Evolutionary conservation across 129 eudicot genomes (phyloP), one percentile per base, ranked within the genome.

Genomic region (Apium graveolens): DNA sequence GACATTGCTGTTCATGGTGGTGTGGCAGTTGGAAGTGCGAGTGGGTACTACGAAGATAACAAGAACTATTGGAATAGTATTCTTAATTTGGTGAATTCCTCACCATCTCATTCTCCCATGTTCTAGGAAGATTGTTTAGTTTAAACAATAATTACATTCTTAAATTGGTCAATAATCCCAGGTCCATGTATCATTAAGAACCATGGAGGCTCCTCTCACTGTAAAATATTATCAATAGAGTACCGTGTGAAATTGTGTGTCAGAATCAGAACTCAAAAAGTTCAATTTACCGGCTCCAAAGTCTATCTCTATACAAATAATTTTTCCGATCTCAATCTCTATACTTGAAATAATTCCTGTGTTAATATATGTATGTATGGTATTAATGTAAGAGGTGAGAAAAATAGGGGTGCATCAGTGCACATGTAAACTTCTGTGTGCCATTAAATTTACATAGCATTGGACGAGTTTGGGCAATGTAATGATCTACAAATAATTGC

Each of bases 1-100:
- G 84, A 80, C 65, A 79, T 60, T 73, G 85, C 66, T 76, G 76
- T 18, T 62, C 55, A 44, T 42, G 38, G 31, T 73, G 76, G 71
- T 21, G 76, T 78, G 32, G 41, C 74, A 29, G 78, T 68, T 68
- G 78, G 82, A 11, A 74, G 77, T 35, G 60, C 35, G 11, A 66
- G 70, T 5, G 75, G 75, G 18, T 83, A 75, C 42, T 80, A 66
- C 39, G 96, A 91, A 62, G 87, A 86, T 70, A 80, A 84, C 88
- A 93, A 91, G 87, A 88, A 77, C 76, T 91, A 89, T 51, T 89
- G 97, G 97, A 86, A 92, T 55, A 88, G 80, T 74, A 85, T 92
- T 83, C 90, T 88, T 63, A 82, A 90, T 70, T 27, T 82, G 86
- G 86, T 89, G 80, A 88, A 90, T 80, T 86, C 96, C 42, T 90